Percentiles rank a stretch among this genome's conserved stretches.
Conservation (phyloP, 129 eudicot genomes). For the Arctium lappa region DNA sequence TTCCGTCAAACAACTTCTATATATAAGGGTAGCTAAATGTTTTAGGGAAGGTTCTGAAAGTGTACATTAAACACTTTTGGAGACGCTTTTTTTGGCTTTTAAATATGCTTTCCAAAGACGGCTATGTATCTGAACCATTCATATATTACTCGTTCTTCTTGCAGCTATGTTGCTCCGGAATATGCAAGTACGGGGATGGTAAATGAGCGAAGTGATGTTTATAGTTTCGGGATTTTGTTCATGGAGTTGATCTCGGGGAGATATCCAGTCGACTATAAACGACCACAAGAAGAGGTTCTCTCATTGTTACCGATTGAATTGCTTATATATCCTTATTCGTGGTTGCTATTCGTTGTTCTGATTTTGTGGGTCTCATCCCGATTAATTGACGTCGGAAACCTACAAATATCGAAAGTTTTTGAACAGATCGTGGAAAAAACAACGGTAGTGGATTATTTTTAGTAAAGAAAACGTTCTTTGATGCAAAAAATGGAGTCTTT, state of each 20-base stretch:
- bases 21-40: background rate
- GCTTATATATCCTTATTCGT: background rate
- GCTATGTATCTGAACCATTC: background rate
- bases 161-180: conserved; percentile 71
- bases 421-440: background rate
- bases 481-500: background rate
- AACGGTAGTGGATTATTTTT: background rate
- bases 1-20: background rate
- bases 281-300: conserved; percentile 59
- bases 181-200: conserved; percentile 77
- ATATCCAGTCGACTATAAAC: conserved; percentile 56
- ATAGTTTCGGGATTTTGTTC: conserved; percentile 64
- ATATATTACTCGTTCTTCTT: conserved; percentile 1
- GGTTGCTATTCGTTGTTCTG: background rate
- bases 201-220: conserved; percentile 62
- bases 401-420: background rate
- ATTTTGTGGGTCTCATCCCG: background rate
- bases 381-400: background rate
- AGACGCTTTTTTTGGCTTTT: background rate
- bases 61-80: background rate
- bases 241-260: conserved; percentile 66
- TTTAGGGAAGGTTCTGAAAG: background rate
- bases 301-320: background rate
- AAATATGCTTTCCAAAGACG: background rate
- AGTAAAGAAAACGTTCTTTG: background rate